Conservation (phyloP, 2,329 filamentous ascomycete genomes). For the Mycosphaerelloides madeirae region DNA sequence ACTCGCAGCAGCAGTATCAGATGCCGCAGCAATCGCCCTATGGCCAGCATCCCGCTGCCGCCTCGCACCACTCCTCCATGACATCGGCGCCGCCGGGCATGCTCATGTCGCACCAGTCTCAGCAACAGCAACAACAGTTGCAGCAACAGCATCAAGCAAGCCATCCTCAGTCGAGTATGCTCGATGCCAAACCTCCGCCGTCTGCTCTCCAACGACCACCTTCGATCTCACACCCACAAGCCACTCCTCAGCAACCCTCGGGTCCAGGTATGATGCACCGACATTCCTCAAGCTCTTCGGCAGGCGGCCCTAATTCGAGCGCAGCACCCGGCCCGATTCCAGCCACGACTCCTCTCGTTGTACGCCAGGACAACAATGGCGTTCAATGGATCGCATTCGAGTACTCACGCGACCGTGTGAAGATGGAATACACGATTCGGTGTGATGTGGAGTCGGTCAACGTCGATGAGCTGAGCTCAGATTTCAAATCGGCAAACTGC, state of each 20-base stretch:
- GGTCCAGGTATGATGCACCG: slow-evolving; percentile 27
- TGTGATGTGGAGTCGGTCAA: slow-evolving; percentile 97
- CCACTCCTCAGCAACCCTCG: slow-evolving; percentile 28
- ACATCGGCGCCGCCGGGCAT: slow-evolving; percentile 42
- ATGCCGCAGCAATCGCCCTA: slow-evolving; percentile 56
- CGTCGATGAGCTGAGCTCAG: slow-evolving; percentile 73
- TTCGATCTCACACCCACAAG: slow-evolving; percentile 24
- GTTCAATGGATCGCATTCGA: slow-evolving; percentile 99
- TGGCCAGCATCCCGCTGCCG: slow-evolving; percentile 47
- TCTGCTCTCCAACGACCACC: slow-evolving; percentile 23
- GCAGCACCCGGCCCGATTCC: slow-evolving; percentile 94
- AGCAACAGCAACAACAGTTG: slow-evolving; percentile 23
- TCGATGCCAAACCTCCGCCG: slow-evolving; percentile 24
- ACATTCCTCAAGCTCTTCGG: slow-evolving; percentile 16
- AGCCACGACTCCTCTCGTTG: slow-evolving; percentile 89
- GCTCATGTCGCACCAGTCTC: slow-evolving; percentile 54
- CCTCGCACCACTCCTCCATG: slow-evolving; percentile 52
- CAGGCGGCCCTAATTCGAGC: slow-evolving; percentile 68
- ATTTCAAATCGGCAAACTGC: slow-evolving; percentile 98
- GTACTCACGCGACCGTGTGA: slow-evolving; percentile 92
- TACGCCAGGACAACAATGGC: slow-evolving; percentile 90
- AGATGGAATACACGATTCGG: slow-evolving; percentile 99
- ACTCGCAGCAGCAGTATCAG: slow-evolving; percentile 48
- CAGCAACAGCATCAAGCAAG: slow-evolving; percentile 18
- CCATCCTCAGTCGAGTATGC: slow-evolving; percentile 23